phyloP scores from a whole-genome alignment of 768 basidiomycete genomes.

The Rhizopogon sp. region DNA sequence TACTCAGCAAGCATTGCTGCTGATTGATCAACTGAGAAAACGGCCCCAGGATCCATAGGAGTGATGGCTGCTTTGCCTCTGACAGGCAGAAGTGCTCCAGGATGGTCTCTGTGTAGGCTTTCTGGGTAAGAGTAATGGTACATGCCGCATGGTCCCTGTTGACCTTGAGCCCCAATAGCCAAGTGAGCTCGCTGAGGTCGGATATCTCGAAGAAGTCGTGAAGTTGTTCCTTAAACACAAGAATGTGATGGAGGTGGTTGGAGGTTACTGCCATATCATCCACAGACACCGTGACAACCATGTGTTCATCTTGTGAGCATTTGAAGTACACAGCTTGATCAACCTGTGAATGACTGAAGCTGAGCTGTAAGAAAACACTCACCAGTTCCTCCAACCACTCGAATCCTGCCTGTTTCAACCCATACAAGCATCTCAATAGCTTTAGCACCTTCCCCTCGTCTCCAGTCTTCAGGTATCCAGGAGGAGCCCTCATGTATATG shows the following conservation, averaged over 20 bases:
- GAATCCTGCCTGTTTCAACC: constrained; percentile 29
- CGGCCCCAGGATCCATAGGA: no score
- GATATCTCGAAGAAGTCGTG: constrained; percentile 5
- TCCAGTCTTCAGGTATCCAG: constrained; percentile 12
- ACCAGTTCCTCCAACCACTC: constrained; percentile 24
- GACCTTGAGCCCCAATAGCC: constrained; percentile 20
- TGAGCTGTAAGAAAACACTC: not conserved
- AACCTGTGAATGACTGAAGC: not conserved
- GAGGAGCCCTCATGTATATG: constrained; percentile 34
- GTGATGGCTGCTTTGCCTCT: constrained; percentile 3
- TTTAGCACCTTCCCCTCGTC: constrained; percentile 21
- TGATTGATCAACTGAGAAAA: constrained; percentile 6
- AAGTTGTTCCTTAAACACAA: not conserved
- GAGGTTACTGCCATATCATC: constrained; percentile 28
- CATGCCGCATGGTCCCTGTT: constrained; percentile 4
- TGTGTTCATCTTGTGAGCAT: constrained; percentile 2
- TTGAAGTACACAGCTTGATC: no score
- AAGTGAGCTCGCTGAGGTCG: constrained; percentile 13
- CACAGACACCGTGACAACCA: constrained; percentile 26
- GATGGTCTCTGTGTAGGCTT: constrained; percentile 13
- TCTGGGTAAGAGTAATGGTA: constrained; percentile 15
- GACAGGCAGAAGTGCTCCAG: no score
- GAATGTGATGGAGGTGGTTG: constrained; percentile 4
- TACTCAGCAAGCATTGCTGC: not conserved
- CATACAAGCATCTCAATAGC: constrained; percentile 30